phyloP scores from a whole-genome alignment of 176 grass and related monocot species.

The Guadua angustifolia region DNA sequence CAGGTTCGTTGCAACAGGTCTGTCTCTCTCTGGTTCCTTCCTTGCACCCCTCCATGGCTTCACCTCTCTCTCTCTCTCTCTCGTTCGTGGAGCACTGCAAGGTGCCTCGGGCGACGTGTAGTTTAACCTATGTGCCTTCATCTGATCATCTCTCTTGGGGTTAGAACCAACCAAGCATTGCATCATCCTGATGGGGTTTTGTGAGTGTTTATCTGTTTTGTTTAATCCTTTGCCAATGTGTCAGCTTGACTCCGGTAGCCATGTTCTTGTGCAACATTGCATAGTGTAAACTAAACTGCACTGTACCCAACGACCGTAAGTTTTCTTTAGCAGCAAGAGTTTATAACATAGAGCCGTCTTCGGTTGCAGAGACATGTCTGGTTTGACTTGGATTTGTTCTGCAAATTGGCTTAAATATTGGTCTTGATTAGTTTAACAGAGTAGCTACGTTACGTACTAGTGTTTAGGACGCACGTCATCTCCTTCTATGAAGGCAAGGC shows the following conservation, averaged over 20 bases:
- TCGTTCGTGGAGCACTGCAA: too few relatives aligned
- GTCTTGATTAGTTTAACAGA: not conserved
- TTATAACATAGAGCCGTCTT: too few relatives aligned
- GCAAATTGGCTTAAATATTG: not conserved
- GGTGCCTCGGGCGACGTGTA: not conserved
- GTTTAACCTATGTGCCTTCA: not conserved
- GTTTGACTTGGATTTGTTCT: not conserved
- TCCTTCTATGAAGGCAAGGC: too few relatives aligned
- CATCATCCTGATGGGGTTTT: not conserved
- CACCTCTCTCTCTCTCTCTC: not conserved
- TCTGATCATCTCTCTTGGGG: not conserved
- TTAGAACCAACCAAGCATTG: not conserved
- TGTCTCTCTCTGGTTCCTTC: not conserved
- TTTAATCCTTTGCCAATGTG: not conserved
- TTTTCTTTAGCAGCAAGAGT: not conserved
- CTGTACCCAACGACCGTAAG: not conserved
- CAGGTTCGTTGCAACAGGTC: conserved; percentile 86
- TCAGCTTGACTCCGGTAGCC: not conserved
- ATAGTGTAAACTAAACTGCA: not conserved
- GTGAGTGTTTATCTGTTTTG: not conserved
- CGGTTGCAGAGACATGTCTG: conserved; percentile 2
- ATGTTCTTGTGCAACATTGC: not conserved
- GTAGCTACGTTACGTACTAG: not conserved
- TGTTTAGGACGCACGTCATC: too few relatives aligned
- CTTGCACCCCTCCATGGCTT: not conserved